These are phyloP conservation scores for Gracilaria domingensis DNA, from an alignment of 23 red algal species.

Conservation along the genomic window DNA sequence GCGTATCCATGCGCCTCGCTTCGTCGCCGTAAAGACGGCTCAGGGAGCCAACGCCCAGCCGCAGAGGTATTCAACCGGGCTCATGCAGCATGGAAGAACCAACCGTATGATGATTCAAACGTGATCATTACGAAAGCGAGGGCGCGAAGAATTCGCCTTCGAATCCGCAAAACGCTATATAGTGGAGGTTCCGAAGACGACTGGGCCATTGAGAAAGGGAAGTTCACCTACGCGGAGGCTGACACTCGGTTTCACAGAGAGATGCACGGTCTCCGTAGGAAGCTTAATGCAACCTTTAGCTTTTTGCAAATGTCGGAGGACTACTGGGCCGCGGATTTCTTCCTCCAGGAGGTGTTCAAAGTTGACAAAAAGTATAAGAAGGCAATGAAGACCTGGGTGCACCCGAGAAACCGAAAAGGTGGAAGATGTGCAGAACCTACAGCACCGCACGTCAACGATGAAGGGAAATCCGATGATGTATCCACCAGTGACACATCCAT, in stretches of 20 bases:
- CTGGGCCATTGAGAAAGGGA: background rate
- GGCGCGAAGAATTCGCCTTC: background rate
- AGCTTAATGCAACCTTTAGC: conserved; percentile 1
- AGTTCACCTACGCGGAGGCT: background rate
- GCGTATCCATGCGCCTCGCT: background rate
- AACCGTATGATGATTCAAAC: background rate
- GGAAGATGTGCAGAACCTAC: too few species aligned
- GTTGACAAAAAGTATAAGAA: background rate
- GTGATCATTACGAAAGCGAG: background rate
- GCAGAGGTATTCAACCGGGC: background rate
- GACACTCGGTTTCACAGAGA: background rate
- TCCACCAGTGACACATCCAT: too few species aligned
- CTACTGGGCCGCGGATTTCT: background rate
- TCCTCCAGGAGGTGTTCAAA: too few species aligned
- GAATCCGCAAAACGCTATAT: conserved; percentile 1
- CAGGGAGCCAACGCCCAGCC: background rate
- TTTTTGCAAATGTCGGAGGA: conserved; percentile 5
- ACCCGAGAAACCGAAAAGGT: too few species aligned
- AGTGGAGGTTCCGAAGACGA: background rate
- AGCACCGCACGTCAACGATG: too few species aligned
- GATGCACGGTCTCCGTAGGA: background rate
- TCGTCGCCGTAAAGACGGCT: background rate
- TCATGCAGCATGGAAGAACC: background rate
- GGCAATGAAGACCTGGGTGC: background rate
- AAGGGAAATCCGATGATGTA: too few species aligned